Base-by-base conservation (phyloP, 352 stramenopile species). In the Poterioochromonas sp. region DNA sequence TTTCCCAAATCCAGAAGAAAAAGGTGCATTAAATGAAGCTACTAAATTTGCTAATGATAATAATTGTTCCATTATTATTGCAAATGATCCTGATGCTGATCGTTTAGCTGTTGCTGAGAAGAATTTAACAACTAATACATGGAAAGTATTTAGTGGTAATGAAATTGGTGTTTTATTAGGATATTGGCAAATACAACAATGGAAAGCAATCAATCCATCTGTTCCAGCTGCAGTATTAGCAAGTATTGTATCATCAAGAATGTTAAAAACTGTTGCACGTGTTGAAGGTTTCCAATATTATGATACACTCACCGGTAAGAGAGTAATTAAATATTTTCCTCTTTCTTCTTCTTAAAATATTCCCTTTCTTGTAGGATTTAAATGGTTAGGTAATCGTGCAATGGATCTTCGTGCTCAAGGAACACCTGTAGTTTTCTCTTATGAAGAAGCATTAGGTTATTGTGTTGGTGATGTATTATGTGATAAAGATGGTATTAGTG, bases 401-500 rank as follows among this genome's bases (percentile, higher is more conserved):
- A 79, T 77, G 32, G 88, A 93, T 44, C 79, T 94, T 60, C 85
- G 90, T 64, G 81, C 86, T 18, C 83, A 90, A 76, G 94, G 92
- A 63, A 96, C 97, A 80, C 88, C 82, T 32, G 91, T 97, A 76
- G 80, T 99, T 40, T 97, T 99, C 80, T 90, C 90, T 22, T 99
- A 97, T 79, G 95, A 99, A 88, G 95, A 99, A 84, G 95, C 95
- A 22, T 98, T 99, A 77, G 95, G 95, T 32, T 99, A 98, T 81
- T 97, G 92, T 69, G 91, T 97, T 22, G 94, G 94, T 35, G 91
- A 97, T 80, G 84, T 98, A 0, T 90, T 98, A 37, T 94, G 94
- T 80, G 95, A 99, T 83, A 99, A 99, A 89, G 95, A 99, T 84
- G 95, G 95, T 8, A 90, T 99, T 18, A 92, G 86, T 44, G 94